Conservation (phyloP, 495 filamentous ascomycete species). For the Xylaria longipes region DNA sequence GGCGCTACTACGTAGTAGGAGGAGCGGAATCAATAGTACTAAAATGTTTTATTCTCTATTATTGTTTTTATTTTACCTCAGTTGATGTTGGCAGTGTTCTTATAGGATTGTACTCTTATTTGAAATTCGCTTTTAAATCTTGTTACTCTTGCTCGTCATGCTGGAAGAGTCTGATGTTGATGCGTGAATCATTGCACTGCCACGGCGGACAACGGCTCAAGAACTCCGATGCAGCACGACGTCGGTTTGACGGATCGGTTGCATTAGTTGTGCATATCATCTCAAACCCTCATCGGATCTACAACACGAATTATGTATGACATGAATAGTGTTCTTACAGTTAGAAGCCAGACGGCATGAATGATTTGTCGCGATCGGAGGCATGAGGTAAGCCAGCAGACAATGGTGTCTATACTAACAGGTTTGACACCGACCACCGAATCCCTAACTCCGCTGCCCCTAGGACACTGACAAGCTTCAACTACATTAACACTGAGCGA, state of each 20-base stretch:
- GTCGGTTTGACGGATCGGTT: neutral
- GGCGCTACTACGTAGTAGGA: neutral
- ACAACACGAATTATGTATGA: neutral
- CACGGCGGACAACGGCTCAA: neutral
- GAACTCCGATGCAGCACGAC: neutral
- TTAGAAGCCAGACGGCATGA: neutral
- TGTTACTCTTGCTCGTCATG: neutral
- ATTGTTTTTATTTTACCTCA: neutral
- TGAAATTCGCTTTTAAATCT: neutral
- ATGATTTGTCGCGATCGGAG: neutral
- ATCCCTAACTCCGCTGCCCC: conserved; percentile 8
- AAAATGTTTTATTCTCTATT: neutral
- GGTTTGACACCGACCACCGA: conserved; percentile 1
- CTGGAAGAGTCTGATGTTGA: neutral
- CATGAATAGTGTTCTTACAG: neutral
- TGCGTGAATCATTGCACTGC: neutral
- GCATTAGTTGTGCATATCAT: conserved; percentile 11
- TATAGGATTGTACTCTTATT: neutral
- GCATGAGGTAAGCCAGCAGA: neutral
- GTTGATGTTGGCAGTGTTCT: neutral
- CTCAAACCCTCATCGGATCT: conserved; percentile 2
- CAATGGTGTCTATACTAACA: neutral
- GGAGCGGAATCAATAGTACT: neutral
- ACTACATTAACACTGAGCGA: neutral
- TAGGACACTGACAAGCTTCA: neutral